Base-by-base conservation (phyloP, 306 rosid genomes). In the Begonia masoniana region DNA sequence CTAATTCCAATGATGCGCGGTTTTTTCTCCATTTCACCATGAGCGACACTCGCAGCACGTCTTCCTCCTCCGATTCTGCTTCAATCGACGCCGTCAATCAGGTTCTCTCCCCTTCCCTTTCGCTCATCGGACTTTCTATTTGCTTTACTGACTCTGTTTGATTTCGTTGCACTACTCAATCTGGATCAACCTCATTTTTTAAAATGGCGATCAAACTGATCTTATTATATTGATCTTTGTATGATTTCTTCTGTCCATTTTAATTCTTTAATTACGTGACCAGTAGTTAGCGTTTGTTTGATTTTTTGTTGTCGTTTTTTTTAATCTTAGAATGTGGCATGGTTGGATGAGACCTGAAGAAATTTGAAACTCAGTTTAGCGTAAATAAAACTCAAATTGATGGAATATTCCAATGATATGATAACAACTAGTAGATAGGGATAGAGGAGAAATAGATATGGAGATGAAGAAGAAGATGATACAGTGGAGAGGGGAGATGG, bases 1-100 rank as follows among this genome's bases (percentile, higher is more conserved):
- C 50, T 46, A 21, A 21, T 7, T 31, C 39, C 39, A 31, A 31
- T 31, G 39, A 31, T 4, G 39, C 39, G 39, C 39, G 39, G 8
- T 31, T 31, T 31, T 31, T 31, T 7, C 39, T 45, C 49, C 49
- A 47, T 41, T 59, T 62, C 59, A 47, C 54, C 61, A 66, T 86
- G 92, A 80, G 65, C 78, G 73, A 75, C 55, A 78, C 94, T 51
- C 85, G 62, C 42, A 56, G 85, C 68, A 61, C 55, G 62, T 77
- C 87, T 8, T 77, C 77, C 6, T 61, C 78, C 41, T 73, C 86
- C 6, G 89, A 81, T 19, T 81, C 80, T 23, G 78, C 68, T 50
- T 76, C 87, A 57, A 17, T 68, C 43, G 59, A 68, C 63, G 49
- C 78, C 59, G 70, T 70, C 57, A 73, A 81, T 70, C 92, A 76